Evolutionary conservation across 371 early-diverging fungal species (phyloP).

Genomic region (Smittium mucronatum): DNA sequence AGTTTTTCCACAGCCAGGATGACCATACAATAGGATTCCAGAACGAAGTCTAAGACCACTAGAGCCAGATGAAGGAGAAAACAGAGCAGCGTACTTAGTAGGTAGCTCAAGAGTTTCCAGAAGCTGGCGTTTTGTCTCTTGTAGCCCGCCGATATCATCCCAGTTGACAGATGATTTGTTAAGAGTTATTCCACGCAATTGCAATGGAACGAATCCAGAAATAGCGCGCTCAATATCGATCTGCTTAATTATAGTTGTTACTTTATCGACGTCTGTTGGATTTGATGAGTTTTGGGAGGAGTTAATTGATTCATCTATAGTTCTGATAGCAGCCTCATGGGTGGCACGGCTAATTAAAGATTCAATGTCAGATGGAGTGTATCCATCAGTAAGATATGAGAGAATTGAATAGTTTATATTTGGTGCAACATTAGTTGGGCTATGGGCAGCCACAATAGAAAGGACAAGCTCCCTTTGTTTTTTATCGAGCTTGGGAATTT

Average conservation of each 20-base stretch:
- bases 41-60: slow-evolving; percentile 88
- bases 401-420: slow-evolving; percentile 53
- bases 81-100: slow-evolving; percentile 99
- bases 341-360: slow-evolving; percentile 65
- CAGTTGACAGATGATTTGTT: slow-evolving; percentile 70
- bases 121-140: slow-evolving; percentile 96
- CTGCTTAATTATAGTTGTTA: slow-evolving; percentile 34
- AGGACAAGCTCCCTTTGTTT: slow-evolving; percentile 36
- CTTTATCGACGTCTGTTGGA: background rate
- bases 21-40: slow-evolving; percentile 99
- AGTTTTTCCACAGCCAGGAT: slow-evolving; percentile 99
- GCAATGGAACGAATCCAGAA: slow-evolving; percentile 65
- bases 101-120: slow-evolving; percentile 99
- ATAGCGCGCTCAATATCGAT: slow-evolving; percentile 61
- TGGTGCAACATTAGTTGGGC: slow-evolving; percentile 28
- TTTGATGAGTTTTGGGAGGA: background rate
- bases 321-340: slow-evolving; percentile 65
- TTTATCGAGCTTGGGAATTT: slow-evolving; percentile 24
- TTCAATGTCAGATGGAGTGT: slow-evolving; percentile 68
- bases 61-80: slow-evolving; percentile 98
- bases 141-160: slow-evolving; percentile 99
- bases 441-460: slow-evolving; percentile 40
- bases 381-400: slow-evolving; percentile 79
- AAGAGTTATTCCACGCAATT: slow-evolving; percentile 66
- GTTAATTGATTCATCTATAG: slow-evolving; percentile 10